Base-by-base conservation (phyloP, 208 protist genomes). In the Trypanosoma conorhini region DNA sequence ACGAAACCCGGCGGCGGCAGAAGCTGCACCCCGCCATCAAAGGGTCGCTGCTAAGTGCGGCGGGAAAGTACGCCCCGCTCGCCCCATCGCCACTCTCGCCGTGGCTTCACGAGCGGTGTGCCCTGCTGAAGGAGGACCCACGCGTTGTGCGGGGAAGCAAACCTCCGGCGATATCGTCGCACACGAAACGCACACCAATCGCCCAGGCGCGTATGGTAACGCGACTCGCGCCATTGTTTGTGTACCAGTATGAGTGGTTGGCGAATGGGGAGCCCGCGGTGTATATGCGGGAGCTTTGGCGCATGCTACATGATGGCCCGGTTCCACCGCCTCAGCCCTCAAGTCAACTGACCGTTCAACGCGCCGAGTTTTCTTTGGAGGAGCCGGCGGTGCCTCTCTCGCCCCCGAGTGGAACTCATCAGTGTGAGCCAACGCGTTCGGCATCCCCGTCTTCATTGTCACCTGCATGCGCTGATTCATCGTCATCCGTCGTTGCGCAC, bases 231-330 rank as follows among this genome's bases (percentile, higher is more conserved):
- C 15, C 33, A 17, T 57, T 21, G 38, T 76, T 67, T 60, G 5
- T 57, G 3, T 68, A 71, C 59, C 72, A 64, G 44, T 67, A 76
- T 44, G 55, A 22, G 7, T 76, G 72, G 72, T 55, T 70, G 33
- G 42, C 56, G 0, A 1, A 19, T 1, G 31, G 13, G 44, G 63
- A 62, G 10, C 5, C 30, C 0, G 26, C 9, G 0, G 50, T 50
- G n/a, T 76, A 71, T 42, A 44, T 71, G 21, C 46, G 33, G 13
- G 64, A 67, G 30, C 24, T 76, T 2, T 76, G 72, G 72, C 13
- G 40, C 42, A 50, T 35, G 26, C 26, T 76, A 3, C 21, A 76
- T 15, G 46, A 59, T 50, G 30, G 48, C 31, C 31, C 28, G 21
- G 33, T 50, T 13, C 46, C 64, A 19, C 60, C 69, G 9, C 61